phyloP scores from a whole-genome alignment of 2,329 filamentous ascomycete genomes.

The Aureobasidium sp. region DNA sequence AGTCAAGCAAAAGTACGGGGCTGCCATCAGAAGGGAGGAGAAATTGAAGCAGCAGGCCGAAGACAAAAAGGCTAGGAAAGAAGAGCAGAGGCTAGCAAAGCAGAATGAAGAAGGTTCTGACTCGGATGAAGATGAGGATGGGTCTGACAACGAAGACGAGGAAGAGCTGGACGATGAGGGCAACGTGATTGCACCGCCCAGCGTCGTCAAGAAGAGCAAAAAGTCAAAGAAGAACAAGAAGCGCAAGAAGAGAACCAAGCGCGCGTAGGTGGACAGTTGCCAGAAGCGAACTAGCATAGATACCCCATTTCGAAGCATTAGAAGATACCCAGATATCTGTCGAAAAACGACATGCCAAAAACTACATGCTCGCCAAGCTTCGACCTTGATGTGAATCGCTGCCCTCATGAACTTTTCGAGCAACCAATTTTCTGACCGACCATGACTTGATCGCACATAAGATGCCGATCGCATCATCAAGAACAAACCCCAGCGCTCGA shows the following conservation, averaged over 20 bases:
- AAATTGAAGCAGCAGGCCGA: constrained; percentile 12
- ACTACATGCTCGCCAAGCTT: neutral
- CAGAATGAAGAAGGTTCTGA: constrained; percentile 13
- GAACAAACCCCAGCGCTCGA: neutral
- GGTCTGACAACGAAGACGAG: constrained; percentile 14
- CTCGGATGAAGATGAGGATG: constrained; percentile 13
- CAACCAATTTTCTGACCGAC: neutral
- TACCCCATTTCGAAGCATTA: neutral
- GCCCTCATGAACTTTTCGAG: neutral
- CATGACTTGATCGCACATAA: constrained; percentile 1
- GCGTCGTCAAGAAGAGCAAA: constrained; percentile 12
- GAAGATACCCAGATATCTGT: neutral
- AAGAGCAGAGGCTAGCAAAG: constrained; percentile 17
- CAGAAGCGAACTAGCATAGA: neutral
- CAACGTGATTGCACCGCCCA: neutral
- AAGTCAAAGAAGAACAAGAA: constrained; percentile 21
- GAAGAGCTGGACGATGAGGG: constrained; percentile 16
- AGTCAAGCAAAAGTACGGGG: constrained; percentile 56
- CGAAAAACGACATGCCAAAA: neutral
- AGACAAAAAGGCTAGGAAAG: constrained; percentile 15
- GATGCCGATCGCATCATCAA: neutral
- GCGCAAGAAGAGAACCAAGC: constrained; percentile 28
- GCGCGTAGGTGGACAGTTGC: neutral
- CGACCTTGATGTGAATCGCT: neutral
- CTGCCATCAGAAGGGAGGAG: constrained; percentile 17